Evolutionary conservation across 768 basidiomycete species (phyloP).

Genomic region (Lactifluus echinatus): DNA sequence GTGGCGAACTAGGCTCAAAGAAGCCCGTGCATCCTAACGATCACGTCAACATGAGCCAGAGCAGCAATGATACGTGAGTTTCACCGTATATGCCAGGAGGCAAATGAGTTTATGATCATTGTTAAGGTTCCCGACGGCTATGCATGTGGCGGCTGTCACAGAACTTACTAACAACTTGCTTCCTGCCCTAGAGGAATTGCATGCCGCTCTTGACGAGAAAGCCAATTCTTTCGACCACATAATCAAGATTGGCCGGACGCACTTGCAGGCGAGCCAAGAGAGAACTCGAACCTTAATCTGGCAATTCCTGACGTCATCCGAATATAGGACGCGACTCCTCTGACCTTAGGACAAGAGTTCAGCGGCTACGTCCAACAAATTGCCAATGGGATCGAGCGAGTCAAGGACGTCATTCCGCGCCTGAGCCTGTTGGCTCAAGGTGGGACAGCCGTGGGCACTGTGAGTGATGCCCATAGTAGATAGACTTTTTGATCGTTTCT

Average conservation of each 20-base stretch:
- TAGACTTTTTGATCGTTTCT: slow-evolving; percentile 1
- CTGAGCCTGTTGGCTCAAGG: slow-evolving; percentile 90
- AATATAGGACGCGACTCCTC: slow-evolving; percentile 84
- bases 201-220: slow-evolving; percentile 78
- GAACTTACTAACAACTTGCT: slow-evolving; percentile 75
- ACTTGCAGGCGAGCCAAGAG: slow-evolving; percentile 55
- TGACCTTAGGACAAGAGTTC: slow-evolving; percentile 98
- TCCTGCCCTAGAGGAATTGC: slow-evolving; percentile 78
- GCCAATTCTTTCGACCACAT: slow-evolving; percentile 78
- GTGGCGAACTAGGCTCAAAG: slow-evolving; percentile 92
- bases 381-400: slow-evolving; percentile 79
- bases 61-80: slow-evolving; percentile 95
- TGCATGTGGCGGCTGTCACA: slow-evolving; percentile 94
- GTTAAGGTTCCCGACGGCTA: slow-evolving; percentile 93
- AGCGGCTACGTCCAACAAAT: slow-evolving; percentile 96
- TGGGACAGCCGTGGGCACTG: slow-evolving; percentile 97
- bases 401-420: slow-evolving; percentile 74
- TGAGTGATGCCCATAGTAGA: slow-evolving; percentile 32
- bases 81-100: neutral
- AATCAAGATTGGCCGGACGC: slow-evolving; percentile 98
- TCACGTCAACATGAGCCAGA: slow-evolving; percentile 99
- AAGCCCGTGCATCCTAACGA: slow-evolving; percentile 98
- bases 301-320: slow-evolving; percentile 6
- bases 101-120: neutral
- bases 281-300: neutral